Conservation (phyloP, 345 rosid species). For the Salix dunnii region DNA sequence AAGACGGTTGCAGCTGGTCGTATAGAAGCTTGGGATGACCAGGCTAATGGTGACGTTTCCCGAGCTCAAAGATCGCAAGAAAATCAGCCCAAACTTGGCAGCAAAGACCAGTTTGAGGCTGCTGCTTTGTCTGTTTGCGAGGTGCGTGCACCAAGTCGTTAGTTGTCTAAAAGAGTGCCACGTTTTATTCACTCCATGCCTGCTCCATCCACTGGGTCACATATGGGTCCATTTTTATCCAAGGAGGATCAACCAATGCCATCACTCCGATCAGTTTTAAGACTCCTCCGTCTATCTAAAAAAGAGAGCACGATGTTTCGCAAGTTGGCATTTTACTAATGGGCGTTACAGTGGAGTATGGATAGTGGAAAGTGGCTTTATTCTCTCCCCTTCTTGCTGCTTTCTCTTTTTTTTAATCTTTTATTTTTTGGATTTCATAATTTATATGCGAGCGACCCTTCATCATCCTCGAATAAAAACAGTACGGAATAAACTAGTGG, state of each 20-base stretch:
- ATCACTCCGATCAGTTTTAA: background rate
- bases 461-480: background rate
- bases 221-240: background rate
- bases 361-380: background rate
- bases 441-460: background rate
- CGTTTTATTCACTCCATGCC: background rate
- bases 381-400: background rate
- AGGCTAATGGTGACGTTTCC: conserved; percentile 1
- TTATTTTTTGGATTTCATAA: background rate
- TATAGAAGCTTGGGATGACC: background rate
- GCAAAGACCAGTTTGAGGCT: background rate
- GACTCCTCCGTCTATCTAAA: no score
- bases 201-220: background rate
- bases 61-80: background rate
- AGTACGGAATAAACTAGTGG: background rate
- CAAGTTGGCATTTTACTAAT: background rate
- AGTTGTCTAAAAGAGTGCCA: conserved; percentile 1
- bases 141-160: background rate
- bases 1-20: no score
- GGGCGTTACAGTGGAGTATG: background rate
- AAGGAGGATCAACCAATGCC: background rate
- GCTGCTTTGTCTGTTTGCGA: background rate
- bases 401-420: background rate
- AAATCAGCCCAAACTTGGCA: background rate
- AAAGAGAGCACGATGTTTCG: background rate